phyloP scores from a whole-genome alignment of 2,329 filamentous ascomycete genomes.

The Pestalotiopsis sp. region DNA sequence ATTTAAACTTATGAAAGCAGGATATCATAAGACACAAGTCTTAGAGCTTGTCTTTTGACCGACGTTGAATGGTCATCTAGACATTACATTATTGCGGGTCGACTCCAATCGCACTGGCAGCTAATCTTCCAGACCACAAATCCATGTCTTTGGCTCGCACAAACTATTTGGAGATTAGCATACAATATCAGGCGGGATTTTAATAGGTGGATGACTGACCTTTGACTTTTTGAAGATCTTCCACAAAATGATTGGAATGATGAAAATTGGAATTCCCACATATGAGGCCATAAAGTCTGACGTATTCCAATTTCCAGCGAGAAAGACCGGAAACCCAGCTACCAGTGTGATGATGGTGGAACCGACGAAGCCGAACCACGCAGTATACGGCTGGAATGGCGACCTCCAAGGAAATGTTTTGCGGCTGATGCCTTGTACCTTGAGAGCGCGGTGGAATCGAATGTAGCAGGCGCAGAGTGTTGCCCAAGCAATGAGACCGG shows the following conservation, averaged over 20 bases:
- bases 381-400: conserved; percentile 16
- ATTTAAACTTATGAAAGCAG: no score
- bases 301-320: conserved; percentile 20
- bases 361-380: conserved; percentile 17
- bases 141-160: conserved; percentile 24
- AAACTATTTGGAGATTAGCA: conserved; percentile 16
- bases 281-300: conserved; percentile 40
- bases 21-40: no score
- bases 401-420: conserved; percentile 12
- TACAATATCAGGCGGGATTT: neutral
- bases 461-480: conserved; percentile 17
- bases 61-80: neutral
- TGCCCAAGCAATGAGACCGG: conserved; percentile 16
- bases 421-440: conserved; percentile 13
- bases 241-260: conserved; percentile 42
- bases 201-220: conserved; percentile 25
- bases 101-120: neutral
- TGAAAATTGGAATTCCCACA: conserved; percentile 41
- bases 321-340: conserved; percentile 29
- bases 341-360: conserved; percentile 24
- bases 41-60: neutral
- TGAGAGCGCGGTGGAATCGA: conserved; percentile 14
- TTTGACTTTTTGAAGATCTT: conserved; percentile 39
- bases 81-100: neutral
- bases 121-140: conserved; percentile 26